These are phyloP conservation scores for Remersonia thermophila DNA, from an alignment of 2,329 filamentous ascomycete species.

Conservation along the genomic window DNA sequence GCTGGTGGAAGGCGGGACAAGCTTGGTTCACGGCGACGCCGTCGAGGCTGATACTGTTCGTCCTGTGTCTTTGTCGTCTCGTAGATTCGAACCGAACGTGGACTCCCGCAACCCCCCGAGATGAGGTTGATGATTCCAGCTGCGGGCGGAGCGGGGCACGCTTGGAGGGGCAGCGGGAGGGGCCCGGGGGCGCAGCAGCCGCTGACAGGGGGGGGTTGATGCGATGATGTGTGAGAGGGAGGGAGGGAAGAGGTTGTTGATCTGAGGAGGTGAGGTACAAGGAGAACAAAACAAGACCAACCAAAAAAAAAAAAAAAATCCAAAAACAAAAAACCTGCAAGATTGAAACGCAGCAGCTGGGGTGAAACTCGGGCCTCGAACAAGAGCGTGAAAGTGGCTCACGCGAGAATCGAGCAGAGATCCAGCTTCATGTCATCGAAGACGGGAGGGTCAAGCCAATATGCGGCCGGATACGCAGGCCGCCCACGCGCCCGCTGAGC, in stretches of 20 bases:
- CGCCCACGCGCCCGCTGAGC: constrained; percentile 1
- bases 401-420: not conserved
- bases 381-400: not conserved
- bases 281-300: not conserved
- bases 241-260: too few relatives aligned
- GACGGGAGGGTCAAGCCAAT: constrained; percentile 14
- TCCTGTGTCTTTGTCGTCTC: too few relatives aligned
- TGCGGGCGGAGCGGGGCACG: not conserved
- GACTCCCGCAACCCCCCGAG: constrained; percentile 6
- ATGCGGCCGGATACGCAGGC: constrained; percentile 21
- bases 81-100: too few relatives aligned
- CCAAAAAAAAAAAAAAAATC: constrained; percentile 2
- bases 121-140: constrained; percentile 6
- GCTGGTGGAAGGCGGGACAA: not conserved
- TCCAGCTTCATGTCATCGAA: constrained; percentile 1
- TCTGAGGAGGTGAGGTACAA: not conserved
- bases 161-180: constrained; percentile 1
- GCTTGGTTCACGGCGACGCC: constrained; percentile 3
- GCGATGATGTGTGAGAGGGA: not conserved
- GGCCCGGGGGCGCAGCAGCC: not conserved
- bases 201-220: not conserved
- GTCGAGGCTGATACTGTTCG: too few relatives aligned
- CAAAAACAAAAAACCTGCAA: not conserved
- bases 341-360: not conserved
- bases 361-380: not conserved